phyloP scores from a whole-genome alignment of 1,284 basidiomycete species.

The Mixia osmundae region DNA sequence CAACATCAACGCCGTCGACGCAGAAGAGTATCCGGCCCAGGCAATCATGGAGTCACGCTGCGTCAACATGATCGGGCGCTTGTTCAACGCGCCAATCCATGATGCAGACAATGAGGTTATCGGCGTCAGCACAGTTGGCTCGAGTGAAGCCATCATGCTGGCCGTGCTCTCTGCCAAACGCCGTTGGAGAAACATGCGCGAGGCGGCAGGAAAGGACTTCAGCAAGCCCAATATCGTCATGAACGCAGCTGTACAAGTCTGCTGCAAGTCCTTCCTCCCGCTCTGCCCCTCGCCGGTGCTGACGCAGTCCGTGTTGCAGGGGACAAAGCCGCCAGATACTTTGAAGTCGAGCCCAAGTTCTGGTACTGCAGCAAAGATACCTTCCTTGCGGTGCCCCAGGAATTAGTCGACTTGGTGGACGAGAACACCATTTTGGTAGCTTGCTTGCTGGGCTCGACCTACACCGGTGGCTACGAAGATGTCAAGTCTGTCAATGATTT shows the following conservation, averaged over 20 bases:
- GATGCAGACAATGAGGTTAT: slow-evolving; percentile 7
- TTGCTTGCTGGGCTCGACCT: slow-evolving; percentile 25
- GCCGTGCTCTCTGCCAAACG: slow-evolving; percentile 20
- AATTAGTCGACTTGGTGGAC: slow-evolving; percentile 26
- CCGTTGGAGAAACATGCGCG: slow-evolving; percentile 18
- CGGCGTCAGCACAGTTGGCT: slow-evolving; percentile 22
- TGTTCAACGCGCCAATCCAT: slow-evolving; percentile 22
- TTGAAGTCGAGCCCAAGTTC: slow-evolving; percentile 14
- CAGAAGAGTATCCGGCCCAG: slow-evolving; percentile 19
- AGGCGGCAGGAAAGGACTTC: slow-evolving; percentile 19
- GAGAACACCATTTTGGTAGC: slow-evolving; percentile 21
- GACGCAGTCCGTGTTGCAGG: slow-evolving; percentile 2
- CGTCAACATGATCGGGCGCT: slow-evolving; percentile 20
- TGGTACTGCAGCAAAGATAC: slow-evolving; percentile 8
- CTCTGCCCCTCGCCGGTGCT: no score
- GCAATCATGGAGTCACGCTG: slow-evolving; percentile 15
- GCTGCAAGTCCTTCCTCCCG: background rate
- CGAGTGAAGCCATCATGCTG: slow-evolving; percentile 21
- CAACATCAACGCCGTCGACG: slow-evolving; percentile 3
- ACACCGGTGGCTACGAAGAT: slow-evolving; percentile 21
- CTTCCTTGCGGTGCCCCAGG: slow-evolving; percentile 26
- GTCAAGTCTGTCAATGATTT: slow-evolving; percentile 17
- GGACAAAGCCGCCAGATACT: slow-evolving; percentile 19
- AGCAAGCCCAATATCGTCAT: slow-evolving; percentile 22
- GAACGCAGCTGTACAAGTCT: slow-evolving; percentile 20